Evolutionary conservation across 129 eudicot genomes (phyloP).

Genomic region (Calendula officinalis): DNA sequence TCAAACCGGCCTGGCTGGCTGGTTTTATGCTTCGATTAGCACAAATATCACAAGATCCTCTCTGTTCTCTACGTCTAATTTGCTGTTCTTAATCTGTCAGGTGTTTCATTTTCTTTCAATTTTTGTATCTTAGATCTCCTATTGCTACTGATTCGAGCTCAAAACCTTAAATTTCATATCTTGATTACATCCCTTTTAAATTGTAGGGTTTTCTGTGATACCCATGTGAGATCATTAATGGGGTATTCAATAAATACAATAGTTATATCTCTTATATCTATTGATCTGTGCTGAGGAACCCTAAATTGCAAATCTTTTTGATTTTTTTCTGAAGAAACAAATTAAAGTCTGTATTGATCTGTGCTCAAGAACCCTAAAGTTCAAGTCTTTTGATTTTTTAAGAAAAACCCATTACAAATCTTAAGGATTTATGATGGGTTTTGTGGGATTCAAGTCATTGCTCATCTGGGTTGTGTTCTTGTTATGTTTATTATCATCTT

Average conservation of each 20-base stretch:
- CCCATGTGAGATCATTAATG: not conserved
- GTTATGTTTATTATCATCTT: constrained; percentile 22
- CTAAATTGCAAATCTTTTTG: not conserved
- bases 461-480: constrained; percentile 35
- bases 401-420: constrained; percentile 9
- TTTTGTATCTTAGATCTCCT: constrained; percentile 3
- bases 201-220: not conserved
- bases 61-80: constrained; percentile 23
- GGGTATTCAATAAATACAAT: not conserved
- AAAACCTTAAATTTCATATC: constrained; percentile 20
- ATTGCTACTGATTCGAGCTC: not conserved
- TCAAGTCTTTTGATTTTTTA: not conserved
- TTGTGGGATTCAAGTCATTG: constrained; percentile 26
- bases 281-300: too few species aligned
- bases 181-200: not conserved
- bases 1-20: constrained; percentile 38
- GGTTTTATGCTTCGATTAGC: constrained; percentile 24
- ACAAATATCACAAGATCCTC: not conserved
- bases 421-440: constrained; percentile 36
- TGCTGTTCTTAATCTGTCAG: constrained; percentile 35
- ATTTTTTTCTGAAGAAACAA: not conserved
- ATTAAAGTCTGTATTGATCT: not conserved
- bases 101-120: constrained; percentile 29
- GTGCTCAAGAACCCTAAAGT: not conserved
- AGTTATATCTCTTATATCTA: not conserved